Percentiles rank a stretch among this genome's conserved stretches.
These are phyloP conservation scores for Apiotrichum gamsii DNA, from an alignment of 1,284 basidiomycete genomes.

Conservation along the genomic window DNA sequence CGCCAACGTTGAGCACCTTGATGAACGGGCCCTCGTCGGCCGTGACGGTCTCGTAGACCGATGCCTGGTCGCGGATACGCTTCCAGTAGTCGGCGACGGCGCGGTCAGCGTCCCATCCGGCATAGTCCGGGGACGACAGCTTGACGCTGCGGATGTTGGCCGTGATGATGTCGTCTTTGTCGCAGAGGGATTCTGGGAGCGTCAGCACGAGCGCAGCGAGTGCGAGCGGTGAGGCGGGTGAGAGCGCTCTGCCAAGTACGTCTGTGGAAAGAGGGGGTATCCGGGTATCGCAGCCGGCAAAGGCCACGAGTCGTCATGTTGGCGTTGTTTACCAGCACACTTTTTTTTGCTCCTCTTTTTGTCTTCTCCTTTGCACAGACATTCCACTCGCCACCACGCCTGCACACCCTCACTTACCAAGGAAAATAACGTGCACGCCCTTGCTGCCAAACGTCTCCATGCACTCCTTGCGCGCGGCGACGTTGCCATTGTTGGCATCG, in stretches of 20 bases:
- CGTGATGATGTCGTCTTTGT: slow-evolving; percentile 86
- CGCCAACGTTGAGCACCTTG: slow-evolving; percentile 93
- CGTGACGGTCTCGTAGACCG: slow-evolving; percentile 63
- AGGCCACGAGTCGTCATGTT: too few species aligned
- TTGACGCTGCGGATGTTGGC: slow-evolving; percentile 94
- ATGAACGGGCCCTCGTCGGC: slow-evolving; percentile 77
- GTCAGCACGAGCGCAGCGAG: slow-evolving; percentile 1
- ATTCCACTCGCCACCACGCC: too few species aligned
- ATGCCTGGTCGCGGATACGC: slow-evolving; percentile 83
- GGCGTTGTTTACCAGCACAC: too few species aligned
- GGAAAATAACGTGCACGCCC: slow-evolving; percentile 85
- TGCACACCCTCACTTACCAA: slow-evolving; percentile 75
- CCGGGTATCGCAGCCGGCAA: background rate
- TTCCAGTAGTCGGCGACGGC: slow-evolving; percentile 86
- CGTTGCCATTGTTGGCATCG: slow-evolving; percentile 94
- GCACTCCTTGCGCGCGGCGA: slow-evolving; percentile 60
- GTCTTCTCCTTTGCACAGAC: too few species aligned
- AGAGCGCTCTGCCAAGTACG: background rate
- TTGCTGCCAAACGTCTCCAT: slow-evolving; percentile 76
- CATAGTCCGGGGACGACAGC: slow-evolving; percentile 95
- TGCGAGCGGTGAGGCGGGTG: slow-evolving; percentile 6
- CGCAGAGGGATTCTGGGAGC: slow-evolving; percentile 68
- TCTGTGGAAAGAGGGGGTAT: too few species aligned
- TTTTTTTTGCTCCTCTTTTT: too few species aligned
- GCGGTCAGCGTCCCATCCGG: slow-evolving; percentile 82